These are phyloP conservation scores for Colletotrichum musae DNA, from an alignment of 2,329 filamentous ascomycete genomes.

Conservation along the genomic window DNA sequence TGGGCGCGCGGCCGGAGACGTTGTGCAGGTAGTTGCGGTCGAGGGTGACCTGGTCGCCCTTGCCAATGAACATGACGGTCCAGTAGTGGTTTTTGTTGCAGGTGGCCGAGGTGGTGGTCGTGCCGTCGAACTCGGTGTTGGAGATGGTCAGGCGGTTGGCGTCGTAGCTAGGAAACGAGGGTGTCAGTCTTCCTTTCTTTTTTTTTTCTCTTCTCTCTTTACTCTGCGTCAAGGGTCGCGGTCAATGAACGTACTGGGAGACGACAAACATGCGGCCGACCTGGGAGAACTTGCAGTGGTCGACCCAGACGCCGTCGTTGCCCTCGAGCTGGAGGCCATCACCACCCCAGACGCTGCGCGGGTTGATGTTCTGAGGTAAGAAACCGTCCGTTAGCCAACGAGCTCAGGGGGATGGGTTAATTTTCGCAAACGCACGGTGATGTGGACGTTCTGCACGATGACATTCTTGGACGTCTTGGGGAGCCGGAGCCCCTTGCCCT, in stretches of 20 bases:
- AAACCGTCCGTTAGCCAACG: slow-evolving; percentile 24
- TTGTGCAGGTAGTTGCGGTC: slow-evolving; percentile 48
- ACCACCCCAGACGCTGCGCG: slow-evolving; percentile 48
- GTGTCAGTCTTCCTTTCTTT: background rate
- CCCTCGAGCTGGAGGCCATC: slow-evolving; percentile 52
- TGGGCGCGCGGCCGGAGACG: slow-evolving; percentile 47
- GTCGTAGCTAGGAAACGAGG: slow-evolving; percentile 44
- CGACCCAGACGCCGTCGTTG: slow-evolving; percentile 53
- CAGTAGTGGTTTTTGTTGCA: slow-evolving; percentile 52
- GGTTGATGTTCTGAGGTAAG: slow-evolving; percentile 53
- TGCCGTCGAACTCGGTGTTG: slow-evolving; percentile 57
- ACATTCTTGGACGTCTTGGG: slow-evolving; percentile 52
- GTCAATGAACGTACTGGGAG: slow-evolving; percentile 42
- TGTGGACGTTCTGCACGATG: slow-evolving; percentile 59
- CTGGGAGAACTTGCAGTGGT: slow-evolving; percentile 56
- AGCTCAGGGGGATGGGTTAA: slow-evolving; percentile 51
- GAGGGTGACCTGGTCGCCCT: slow-evolving; percentile 54
- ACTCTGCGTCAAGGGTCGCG: slow-evolving; percentile 45
- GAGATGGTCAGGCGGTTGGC: slow-evolving; percentile 52
- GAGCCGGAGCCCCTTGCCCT: slow-evolving; percentile 57
- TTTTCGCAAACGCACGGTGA: background rate
- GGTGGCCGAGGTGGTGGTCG: slow-evolving; percentile 49
- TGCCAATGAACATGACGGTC: slow-evolving; percentile 51
- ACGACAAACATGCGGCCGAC: slow-evolving; percentile 60
- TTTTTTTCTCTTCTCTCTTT: background rate